Conservation (phyloP, 2,329 filamentous ascomycete genomes). For the Volutella citrinella region DNA sequence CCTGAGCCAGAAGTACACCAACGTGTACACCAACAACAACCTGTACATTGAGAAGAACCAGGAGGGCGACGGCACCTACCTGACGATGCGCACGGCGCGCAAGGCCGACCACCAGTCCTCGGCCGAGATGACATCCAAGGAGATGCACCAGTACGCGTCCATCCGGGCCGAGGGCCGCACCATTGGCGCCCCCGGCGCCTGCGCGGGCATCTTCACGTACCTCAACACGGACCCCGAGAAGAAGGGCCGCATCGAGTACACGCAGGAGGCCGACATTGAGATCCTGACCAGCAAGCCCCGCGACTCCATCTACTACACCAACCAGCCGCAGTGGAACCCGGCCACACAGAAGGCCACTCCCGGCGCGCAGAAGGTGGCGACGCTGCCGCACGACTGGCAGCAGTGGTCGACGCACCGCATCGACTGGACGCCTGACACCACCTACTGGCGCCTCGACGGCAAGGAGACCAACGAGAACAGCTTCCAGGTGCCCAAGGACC, state of each 20-base stretch:
- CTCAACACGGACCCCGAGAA: slow-evolving; percentile 29
- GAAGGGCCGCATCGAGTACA: slow-evolving; percentile 30
- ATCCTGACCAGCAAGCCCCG: slow-evolving; percentile 43
- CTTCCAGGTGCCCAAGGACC: slow-evolving; percentile 52
- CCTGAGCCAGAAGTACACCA: not conserved
- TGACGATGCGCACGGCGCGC: slow-evolving; percentile 45
- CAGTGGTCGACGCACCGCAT: slow-evolving; percentile 56
- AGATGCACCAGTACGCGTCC: slow-evolving; percentile 25
- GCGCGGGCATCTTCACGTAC: slow-evolving; percentile 52
- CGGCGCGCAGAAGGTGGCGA: slow-evolving; percentile 43
- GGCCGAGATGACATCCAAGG: slow-evolving; percentile 42
- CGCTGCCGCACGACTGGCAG: slow-evolving; percentile 44
- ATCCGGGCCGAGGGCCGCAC: slow-evolving; percentile 48
- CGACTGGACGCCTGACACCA: slow-evolving; percentile 54
- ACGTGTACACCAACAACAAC: slow-evolving; percentile 38
- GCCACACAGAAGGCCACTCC: too few relatives aligned
- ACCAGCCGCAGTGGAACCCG: too few relatives aligned
- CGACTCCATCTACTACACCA: slow-evolving; percentile 51
- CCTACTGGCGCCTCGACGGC: slow-evolving; percentile 53
- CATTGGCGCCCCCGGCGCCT: slow-evolving; percentile 42
- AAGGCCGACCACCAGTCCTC: slow-evolving; percentile 40
- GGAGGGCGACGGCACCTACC: slow-evolving; percentile 35
- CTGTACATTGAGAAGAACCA: slow-evolving; percentile 42
- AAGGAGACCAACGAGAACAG: slow-evolving; percentile 45
- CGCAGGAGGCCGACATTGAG: slow-evolving; percentile 51